phyloP scores from a whole-genome alignment of 176 grass and related monocot genomes.

The Eleusine coracana region DNA sequence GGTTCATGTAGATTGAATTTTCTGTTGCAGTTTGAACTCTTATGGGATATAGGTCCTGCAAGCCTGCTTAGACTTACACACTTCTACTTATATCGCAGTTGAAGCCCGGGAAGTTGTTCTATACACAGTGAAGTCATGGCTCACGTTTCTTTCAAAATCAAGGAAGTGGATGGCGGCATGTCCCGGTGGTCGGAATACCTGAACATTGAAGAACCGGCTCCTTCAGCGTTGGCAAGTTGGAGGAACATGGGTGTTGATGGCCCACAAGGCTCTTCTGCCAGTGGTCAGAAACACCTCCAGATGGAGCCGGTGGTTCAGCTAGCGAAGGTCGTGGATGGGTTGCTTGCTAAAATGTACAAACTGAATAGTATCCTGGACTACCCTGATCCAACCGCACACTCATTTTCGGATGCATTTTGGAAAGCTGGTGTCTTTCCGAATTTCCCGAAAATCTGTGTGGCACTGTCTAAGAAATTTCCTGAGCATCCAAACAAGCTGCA shows the following conservation, averaged over 20 bases:
- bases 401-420: constrained; percentile 88
- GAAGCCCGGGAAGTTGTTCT: constrained; percentile 29
- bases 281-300: constrained; percentile 63
- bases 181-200: constrained; percentile 88
- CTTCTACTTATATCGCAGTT: not conserved
- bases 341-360: constrained; percentile 90
- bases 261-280: constrained; percentile 45
- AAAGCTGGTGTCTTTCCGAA: constrained; percentile 89
- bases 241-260: constrained; percentile 56
- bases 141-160: constrained; percentile 70
- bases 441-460: constrained; percentile 80
- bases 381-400: constrained; percentile 71
- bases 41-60: not conserved
- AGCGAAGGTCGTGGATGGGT: constrained; percentile 78
- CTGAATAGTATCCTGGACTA: constrained; percentile 75
- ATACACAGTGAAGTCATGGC: constrained; percentile 52
- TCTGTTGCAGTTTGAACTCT: not conserved
- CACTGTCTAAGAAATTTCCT: constrained; percentile 92
- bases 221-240: constrained; percentile 72
- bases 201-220: constrained; percentile 53
- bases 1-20: not conserved
- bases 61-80: not conserved
- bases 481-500: constrained; percentile 97
- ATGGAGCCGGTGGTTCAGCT: constrained; percentile 90
- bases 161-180: constrained; percentile 64